These are phyloP conservation scores for Cadophora malorum DNA, from an alignment of 2,329 filamentous ascomycete species.

Conservation along the genomic window DNA sequence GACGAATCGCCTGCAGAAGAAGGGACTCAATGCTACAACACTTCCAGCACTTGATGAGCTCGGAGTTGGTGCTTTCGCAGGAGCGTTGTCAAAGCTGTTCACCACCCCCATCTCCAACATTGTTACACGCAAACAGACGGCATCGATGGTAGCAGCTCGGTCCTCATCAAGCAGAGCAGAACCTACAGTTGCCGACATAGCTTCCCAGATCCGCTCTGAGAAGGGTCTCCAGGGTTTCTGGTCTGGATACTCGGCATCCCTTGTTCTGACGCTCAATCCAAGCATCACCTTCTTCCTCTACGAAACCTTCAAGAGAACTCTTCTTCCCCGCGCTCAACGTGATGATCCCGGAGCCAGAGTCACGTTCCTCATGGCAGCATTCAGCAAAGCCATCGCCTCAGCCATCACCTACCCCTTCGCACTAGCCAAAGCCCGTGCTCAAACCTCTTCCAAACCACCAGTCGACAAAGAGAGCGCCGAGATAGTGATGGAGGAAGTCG, in stretches of 20 bases:
- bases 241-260: slow-evolving; percentile 83
- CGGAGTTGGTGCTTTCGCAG: slow-evolving; percentile 73
- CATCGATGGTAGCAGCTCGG: slow-evolving; percentile 55
- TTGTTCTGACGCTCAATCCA: slow-evolving; percentile 85
- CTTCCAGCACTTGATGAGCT: slow-evolving; percentile 76
- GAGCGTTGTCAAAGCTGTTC: slow-evolving; percentile 75
- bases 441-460: slow-evolving; percentile 59
- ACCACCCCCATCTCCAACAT: slow-evolving; percentile 85
- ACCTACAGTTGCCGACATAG: slow-evolving; percentile 59
- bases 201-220: slow-evolving; percentile 67
- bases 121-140: slow-evolving; percentile 81
- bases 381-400: slow-evolving; percentile 80
- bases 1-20: slow-evolving; percentile 48
- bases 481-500: slow-evolving; percentile 42
- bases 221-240: slow-evolving; percentile 80
- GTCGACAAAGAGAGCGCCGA: slow-evolving; percentile 41
- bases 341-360: slow-evolving; percentile 58
- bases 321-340: slow-evolving; percentile 60
- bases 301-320: slow-evolving; percentile 67
- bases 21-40: slow-evolving; percentile 45
- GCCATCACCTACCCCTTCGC: slow-evolving; percentile 85
- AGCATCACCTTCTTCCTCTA: slow-evolving; percentile 87
- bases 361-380: slow-evolving; percentile 73
- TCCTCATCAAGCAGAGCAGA: slow-evolving; percentile 39
- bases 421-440: slow-evolving; percentile 80